Conservation (phyloP, 2,329 filamentous ascomycete species). For the Colletotrichum sp. region DNA sequence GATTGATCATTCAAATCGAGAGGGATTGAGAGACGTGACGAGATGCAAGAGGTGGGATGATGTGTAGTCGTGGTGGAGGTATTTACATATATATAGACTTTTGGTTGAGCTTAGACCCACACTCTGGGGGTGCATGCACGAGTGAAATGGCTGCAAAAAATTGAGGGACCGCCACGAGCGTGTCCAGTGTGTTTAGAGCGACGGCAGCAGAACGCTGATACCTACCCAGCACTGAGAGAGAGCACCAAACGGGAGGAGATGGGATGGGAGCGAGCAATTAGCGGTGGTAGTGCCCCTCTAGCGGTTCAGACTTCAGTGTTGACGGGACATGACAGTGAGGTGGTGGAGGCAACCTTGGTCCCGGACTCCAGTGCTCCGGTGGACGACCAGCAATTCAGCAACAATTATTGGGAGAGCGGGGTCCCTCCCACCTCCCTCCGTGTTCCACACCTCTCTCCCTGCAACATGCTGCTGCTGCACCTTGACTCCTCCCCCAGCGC, state of each 20-base stretch:
- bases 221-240: neutral
- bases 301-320: neutral
- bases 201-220: neutral
- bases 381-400: neutral
- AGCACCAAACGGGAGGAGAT: neutral
- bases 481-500: neutral
- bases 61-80: conserved; percentile 4
- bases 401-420: neutral
- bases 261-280: neutral
- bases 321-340: neutral
- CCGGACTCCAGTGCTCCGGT: neutral
- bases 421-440: neutral
- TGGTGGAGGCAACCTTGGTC: neutral
- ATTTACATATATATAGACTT: conserved; percentile 14
- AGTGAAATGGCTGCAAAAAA: neutral
- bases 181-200: neutral
- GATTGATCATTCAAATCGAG: conserved; percentile 2
- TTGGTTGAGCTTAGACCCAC: conserved; percentile 8
- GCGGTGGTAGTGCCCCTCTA: neutral
- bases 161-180: neutral
- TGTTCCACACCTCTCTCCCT: neutral
- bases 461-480: neutral
- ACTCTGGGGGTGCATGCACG: neutral
- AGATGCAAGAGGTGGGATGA: conserved; percentile 3
- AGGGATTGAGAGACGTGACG: neutral